Evolutionary conservation across 805 yeast genomes (phyloP), one percentile per base, ranked within the genome.

Genomic region (Barnettozyma siamensis): DNA sequence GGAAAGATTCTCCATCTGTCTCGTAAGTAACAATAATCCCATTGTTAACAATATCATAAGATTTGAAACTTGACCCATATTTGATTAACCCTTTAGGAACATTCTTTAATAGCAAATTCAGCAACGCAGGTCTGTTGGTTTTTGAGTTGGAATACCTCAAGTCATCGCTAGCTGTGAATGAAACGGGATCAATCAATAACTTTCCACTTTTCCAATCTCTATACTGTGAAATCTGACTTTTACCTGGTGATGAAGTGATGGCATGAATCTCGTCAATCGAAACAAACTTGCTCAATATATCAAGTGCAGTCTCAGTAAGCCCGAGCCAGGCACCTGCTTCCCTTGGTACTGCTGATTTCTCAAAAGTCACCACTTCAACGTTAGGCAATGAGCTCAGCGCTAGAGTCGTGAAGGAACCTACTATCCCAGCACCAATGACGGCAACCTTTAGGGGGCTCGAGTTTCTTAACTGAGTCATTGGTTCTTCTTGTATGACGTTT

Each of bases 281-380:
- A 11, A 33, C 23, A 11, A 33, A 33, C 3, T 24, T 33, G 3
- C 20, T 23, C 10, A 33, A 23, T 6, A 23, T 8, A 5, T 33
- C 19, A 8, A 33, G 5, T 3, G 28, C 36, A 23, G 36, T 21
- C 23, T 32, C 35, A n/a, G 16, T 32, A 13, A 32, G 13, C n/a
- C 26, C 20, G 8, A 32, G 19, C 35, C 35, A 32, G n/a, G 35
- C 35, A 13, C 35, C 35, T 17, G 35, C 26, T 20, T 32, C 35
- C 12, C 28, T 33, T 4, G 36, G 20, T 9, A 8, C 13, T 6
- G 13, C 10, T n/a, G 37, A 24, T 34, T 26, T 34, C 13, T 34
- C 37, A 26, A 34, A 34, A 18, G 37, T 34, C 2, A 28, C 16
- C 7, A 34, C 17, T 26, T 24, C 15, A 17, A 34, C 31, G 13